Conservation (phyloP, 2,329 filamentous ascomycete species). For the Calonectria montana region DNA sequence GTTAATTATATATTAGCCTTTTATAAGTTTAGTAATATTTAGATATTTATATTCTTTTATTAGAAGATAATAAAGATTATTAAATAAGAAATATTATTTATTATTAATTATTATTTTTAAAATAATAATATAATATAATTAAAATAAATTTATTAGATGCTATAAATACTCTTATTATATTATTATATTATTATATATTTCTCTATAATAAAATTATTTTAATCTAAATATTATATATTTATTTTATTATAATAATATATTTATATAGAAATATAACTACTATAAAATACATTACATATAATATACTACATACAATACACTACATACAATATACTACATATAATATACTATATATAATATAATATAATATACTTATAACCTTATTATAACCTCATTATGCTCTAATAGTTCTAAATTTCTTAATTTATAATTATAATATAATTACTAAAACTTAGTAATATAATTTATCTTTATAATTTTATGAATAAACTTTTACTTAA, state of each 20-base stretch:
- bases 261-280: neutral
- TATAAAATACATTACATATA: too few species aligned
- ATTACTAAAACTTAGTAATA: neutral
- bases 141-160: neutral
- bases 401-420: too few species aligned
- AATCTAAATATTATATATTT: neutral
- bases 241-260: neutral
- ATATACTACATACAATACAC: too few species aligned
- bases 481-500: neutral
- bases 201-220: neutral
- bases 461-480: neutral
- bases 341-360: too few species aligned
- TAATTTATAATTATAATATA: neutral
- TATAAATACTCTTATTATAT: neutral
- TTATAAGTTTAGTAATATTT: neutral
- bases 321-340: too few species aligned
- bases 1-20: neutral
- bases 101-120: neutral
- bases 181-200: neutral
- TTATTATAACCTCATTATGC: neutral
- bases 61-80: neutral
- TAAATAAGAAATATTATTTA: neutral
- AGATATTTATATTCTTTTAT: neutral
- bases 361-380: neutral
- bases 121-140: neutral